Evolutionary conservation across 2,329 filamentous ascomycete genomes (phyloP), one percentile per base, ranked within the genome.

Genomic region (Calonectria pseudoturangicola): DNA sequence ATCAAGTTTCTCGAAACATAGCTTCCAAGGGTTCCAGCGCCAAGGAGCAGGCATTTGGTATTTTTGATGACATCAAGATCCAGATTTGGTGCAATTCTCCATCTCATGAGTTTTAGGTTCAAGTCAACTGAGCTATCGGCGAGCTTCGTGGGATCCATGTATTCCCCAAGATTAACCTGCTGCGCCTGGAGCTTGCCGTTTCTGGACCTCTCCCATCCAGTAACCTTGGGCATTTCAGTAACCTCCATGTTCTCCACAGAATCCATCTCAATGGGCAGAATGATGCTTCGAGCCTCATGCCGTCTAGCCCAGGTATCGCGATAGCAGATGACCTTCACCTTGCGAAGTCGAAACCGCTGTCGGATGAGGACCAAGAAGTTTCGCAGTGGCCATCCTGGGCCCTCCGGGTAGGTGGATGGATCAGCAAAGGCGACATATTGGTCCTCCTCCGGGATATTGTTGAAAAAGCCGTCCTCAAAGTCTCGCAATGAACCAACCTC

Each of bases 21-120:
- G 73, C 95, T 96, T 10, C 97, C 97, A 1, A 99, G 88, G 0
- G 97, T 99, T 16, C 97, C 97, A 0, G 97, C 95, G 5, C 97
- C 97, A 1, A 99, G 91, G 3, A 99, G 87, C 18, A 99, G 89
- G 81, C 97, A 99, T 81, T 93, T 98, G 4, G 95, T 96, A 70
- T 93, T 90, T 81, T 98, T 98, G 82, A 98, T 96, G 36, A 91
- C 90, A 36, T 98, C 95, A 12, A 99, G 90, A 81, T 98, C 90
- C 48, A 99, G 89, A 64, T 93, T 92, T 0, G 97, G 97, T 9
- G 95, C 95, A 79, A 99, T 95, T 47, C 97, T 93, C 97, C 97
- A 99, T 86, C 98, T 99, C 93, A 99, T 99, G 71, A 99, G 89
- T 85, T 98, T 98, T 73, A 98, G 88, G 81, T 99, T 99, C 71